Percentiles rank a stretch among this genome's conserved stretches.
phyloP scores from a whole-genome alignment of 129 eudicot genomes.

The Artemisia annua region DNA sequence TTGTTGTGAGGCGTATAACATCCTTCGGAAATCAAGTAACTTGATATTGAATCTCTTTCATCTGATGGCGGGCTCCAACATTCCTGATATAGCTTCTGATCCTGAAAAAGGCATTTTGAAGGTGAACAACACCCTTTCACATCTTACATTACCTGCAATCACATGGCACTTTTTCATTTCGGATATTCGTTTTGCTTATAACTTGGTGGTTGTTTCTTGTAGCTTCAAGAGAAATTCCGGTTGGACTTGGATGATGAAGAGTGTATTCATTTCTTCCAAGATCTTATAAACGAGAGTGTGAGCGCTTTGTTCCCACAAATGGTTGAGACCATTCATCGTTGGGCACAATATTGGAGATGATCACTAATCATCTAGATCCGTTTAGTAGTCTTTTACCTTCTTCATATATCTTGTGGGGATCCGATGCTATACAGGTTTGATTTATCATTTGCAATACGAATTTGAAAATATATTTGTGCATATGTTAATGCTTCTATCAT shows the following conservation, averaged over 20 bases:
- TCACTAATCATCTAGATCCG: not conserved
- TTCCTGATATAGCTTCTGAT: conserved; percentile 98
- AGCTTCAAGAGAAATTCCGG: conserved; percentile 99
- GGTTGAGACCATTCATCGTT: conserved; percentile 98
- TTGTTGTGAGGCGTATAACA: conserved; percentile 98
- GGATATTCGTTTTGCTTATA: not conserved
- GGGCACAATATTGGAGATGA: conserved; percentile 99
- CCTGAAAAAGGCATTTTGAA: conserved; percentile 97
- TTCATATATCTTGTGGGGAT: not conserved
- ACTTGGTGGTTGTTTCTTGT: conserved; percentile 23
- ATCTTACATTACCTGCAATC: not conserved
- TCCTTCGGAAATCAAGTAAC: conserved; percentile 96
- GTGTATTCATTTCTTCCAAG: conserved; percentile 95
- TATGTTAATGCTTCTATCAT: not conserved
- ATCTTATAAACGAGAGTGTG: conserved; percentile 96
- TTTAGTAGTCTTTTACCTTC: not conserved
- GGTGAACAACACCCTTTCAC: conserved; percentile 40
- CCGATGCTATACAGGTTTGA: conserved; percentile 20
- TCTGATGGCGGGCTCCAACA: conserved; percentile 96
- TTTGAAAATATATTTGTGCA: not conserved
- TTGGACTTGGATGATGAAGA: conserved; percentile 97
- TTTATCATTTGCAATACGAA: not conserved
- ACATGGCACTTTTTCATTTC: not conserved
- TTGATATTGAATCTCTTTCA: conserved; percentile 83
- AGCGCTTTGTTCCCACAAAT: conserved; percentile 98